These are phyloP conservation scores for Sedum album DNA, from an alignment of 164 flowering plant species.

Conservation along the genomic window DNA sequence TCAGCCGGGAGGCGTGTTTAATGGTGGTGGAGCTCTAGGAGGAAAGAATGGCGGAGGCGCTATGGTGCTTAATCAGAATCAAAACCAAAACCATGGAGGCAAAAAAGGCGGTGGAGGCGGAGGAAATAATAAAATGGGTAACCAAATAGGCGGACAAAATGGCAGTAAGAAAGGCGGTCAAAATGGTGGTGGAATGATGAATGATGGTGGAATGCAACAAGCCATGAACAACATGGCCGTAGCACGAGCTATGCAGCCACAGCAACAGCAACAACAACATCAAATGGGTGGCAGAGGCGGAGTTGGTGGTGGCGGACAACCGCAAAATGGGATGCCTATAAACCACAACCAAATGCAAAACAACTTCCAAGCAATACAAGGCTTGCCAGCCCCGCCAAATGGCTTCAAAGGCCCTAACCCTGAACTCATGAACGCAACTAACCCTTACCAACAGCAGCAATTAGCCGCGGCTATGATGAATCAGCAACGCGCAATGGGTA, in stretches of 20 bases:
- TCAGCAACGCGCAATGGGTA: slow-evolving; percentile 61
- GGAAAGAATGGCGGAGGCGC: slow-evolving; percentile 17
- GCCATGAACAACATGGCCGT: slow-evolving; percentile 8
- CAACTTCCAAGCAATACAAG: slow-evolving; percentile 57
- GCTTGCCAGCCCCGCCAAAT: slow-evolving; percentile 45
- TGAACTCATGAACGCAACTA: slow-evolving; percentile 33
- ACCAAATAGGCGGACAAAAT: slow-evolving; percentile 13
- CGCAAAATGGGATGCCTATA: neutral
- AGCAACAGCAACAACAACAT: neutral
- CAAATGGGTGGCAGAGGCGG: neutral
- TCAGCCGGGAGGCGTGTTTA: no score
- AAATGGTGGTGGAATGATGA: slow-evolving; percentile 1
- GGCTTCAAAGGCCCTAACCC: slow-evolving; percentile 45
- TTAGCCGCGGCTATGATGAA: slow-evolving; percentile 65
- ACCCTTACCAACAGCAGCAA: slow-evolving; percentile 51
- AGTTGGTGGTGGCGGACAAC: neutral
- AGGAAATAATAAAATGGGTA: neutral
- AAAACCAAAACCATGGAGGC: slow-evolving; percentile 18
- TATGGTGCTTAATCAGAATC: slow-evolving; percentile 13
- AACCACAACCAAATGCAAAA: slow-evolving; percentile 26
- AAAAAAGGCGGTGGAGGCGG: slow-evolving; percentile 18
- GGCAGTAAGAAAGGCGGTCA: neutral
- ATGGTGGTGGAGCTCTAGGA: slow-evolving; percentile 9
- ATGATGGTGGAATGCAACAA: slow-evolving; percentile 1
- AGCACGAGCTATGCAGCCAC: neutral